Base-by-base conservation (phyloP, 2,329 filamentous ascomycete genomes). In the Amauroascus verrucosus region DNA sequence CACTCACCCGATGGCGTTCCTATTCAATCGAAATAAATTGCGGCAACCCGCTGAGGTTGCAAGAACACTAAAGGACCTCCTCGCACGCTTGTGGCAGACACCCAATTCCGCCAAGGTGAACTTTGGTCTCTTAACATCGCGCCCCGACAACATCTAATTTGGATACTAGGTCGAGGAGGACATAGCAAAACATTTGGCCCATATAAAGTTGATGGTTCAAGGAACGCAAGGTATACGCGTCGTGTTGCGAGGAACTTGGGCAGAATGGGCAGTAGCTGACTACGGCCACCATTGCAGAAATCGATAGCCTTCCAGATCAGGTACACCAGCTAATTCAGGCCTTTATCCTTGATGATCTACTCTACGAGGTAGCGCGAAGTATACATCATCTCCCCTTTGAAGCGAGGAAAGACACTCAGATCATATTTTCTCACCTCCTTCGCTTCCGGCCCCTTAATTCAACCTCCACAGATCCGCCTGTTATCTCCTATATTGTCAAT, bases 401-500 rank as follows among this genome's bases (percentile, higher is more conserved):
- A 74, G 88, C 90, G 35, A 84, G 91, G 64, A 97, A 96, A 75
- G 91, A 96, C 66, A 87, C 88, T 11, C 91, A 96, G 68, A 87
- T 93, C 58, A 93, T 96, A 67, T 93, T 97, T 73, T 95, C 89
- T 38, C 93, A 91, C 68, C 86, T 94, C 61, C 88, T 96, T 67
- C 87, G 90, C 60, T 96, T 93, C 75, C 86, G 87, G 59, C 85
- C 85, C 5, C 76, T 81, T 9, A 71, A 72, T 40, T 9, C 38
- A 41, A 80, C 79, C 1, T 81, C 83, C 18, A 82, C 83, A 60
- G 88, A 94, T 57, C 88, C 89, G 0, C 81, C 90, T 48, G 89
- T 93, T 24, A 77, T 98, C 54, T 86, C 88, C 60, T 94, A 95
- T 67, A 86, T 96, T 55, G 84, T 95, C 58, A 85, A 88, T 64